phyloP scores from a whole-genome alignment of 768 basidiomycete genomes.

The Termitomyces sp. region DNA sequence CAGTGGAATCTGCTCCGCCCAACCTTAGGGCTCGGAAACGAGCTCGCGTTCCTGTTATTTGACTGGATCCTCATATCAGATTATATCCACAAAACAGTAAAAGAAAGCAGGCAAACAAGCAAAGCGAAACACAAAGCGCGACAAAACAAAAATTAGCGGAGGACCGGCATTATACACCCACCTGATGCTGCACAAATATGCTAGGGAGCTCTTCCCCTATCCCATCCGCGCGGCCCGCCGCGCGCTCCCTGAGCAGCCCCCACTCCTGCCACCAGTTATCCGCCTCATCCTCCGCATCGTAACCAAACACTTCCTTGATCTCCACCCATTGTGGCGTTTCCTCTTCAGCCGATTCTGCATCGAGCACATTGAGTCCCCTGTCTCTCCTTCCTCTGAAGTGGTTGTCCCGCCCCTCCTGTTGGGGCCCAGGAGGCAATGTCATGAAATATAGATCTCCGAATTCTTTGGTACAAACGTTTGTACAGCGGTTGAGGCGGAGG shows the following conservation, averaged over 20 bases:
- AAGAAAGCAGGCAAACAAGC: not conserved
- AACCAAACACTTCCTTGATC: constrained; percentile 43
- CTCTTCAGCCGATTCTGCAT: constrained; percentile 35
- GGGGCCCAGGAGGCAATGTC: constrained; percentile 36
- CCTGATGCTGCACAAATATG: constrained; percentile 7
- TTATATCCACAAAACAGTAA: not conserved
- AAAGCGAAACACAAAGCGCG: not conserved
- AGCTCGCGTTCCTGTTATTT: not conserved
- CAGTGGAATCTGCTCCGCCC: constrained; percentile 1
- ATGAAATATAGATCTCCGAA: constrained; percentile 38
- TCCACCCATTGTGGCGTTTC: constrained; percentile 36
- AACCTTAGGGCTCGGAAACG: not conserved
- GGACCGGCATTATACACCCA: constrained; percentile 1
- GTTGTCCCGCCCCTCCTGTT: constrained; percentile 37
- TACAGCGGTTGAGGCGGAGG: constrained; percentile 43
- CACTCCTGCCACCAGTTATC: constrained; percentile 59
- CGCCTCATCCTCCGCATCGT: constrained; percentile 53
- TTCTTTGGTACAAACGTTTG: constrained; percentile 36
- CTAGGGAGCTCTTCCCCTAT: not conserved
- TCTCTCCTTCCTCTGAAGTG: constrained; percentile 27
- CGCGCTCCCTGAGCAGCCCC: constrained; percentile 39
- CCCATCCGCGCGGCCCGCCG: constrained; percentile 18
- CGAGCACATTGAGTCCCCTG: constrained; percentile 17
- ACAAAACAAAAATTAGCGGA: not conserved
- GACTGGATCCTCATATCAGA: constrained; percentile 2